phyloP scores from a whole-genome alignment of 1,139 yeast genomes.

The Yamadazyma spencermartinsiae region DNA sequence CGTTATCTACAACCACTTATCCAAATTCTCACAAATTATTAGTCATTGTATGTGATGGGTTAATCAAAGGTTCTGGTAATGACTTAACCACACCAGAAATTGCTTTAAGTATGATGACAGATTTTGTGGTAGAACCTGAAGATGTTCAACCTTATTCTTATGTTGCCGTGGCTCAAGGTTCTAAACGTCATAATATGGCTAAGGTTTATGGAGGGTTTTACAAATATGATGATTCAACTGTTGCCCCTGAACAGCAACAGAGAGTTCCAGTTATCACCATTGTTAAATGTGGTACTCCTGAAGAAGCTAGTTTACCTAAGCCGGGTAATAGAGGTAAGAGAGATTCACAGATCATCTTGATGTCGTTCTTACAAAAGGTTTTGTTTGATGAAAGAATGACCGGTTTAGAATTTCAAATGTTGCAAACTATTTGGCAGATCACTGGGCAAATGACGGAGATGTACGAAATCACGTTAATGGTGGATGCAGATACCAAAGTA shows the following conservation, averaged over 20 bases:
- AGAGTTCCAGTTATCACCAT: constrained; percentile 80
- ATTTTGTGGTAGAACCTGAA: constrained; percentile 68
- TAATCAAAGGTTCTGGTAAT: constrained; percentile 92
- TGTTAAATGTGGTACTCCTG: constrained; percentile 92
- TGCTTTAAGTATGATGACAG: constrained; percentile 83
- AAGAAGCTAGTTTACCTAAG: constrained; percentile 73
- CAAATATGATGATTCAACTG: constrained; percentile 71
- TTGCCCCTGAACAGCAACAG: constrained; percentile 81
- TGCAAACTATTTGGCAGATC: constrained; percentile 76
- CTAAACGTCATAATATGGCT: constrained; percentile 97
- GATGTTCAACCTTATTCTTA: constrained; percentile 80
- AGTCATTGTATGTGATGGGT: constrained; percentile 86
- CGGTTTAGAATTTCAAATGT: constrained; percentile 80
- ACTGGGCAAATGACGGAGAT: constrained; percentile 88
- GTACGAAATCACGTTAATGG: constrained; percentile 88
- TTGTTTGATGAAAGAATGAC: constrained; percentile 98
- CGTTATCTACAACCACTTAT: constrained; percentile 87
- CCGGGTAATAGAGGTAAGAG: constrained; percentile 99
- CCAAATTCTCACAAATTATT: constrained; percentile 92
- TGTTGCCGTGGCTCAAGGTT: constrained; percentile 92
- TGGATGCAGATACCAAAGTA: constrained; percentile 94
- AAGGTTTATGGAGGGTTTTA: constrained; percentile 90
- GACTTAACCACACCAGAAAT: constrained; percentile 85
- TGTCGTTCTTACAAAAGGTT: constrained; percentile 88
- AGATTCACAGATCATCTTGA: constrained; percentile 90